Evolutionary conservation across 192 early-diverging fungal species (phyloP).

Genomic region (Linnemannia exigua): DNA sequence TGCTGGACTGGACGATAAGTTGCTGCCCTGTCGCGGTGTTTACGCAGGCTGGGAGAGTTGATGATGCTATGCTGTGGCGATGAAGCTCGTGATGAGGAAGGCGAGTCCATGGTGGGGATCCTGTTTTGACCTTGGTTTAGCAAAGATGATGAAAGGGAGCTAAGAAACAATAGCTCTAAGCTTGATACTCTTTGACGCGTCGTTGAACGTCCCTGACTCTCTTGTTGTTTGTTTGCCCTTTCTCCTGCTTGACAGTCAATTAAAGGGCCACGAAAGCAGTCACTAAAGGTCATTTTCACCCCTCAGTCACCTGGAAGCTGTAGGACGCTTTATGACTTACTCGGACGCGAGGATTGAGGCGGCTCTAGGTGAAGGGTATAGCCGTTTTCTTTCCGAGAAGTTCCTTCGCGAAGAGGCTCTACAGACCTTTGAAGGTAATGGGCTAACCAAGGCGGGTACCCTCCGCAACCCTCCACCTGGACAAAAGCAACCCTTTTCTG

Average conservation of each 20-base stretch:
- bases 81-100: conserved; percentile 1
- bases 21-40: conserved; percentile 10
- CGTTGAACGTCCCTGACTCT: background rate
- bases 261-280: background rate
- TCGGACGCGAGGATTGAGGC: too few species aligned
- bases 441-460: background rate
- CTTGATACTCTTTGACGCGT: background rate
- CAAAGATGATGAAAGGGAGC: background rate
- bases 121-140: background rate
- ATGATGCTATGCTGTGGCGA: conserved; percentile 16
- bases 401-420: background rate
- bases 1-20: conserved; percentile 11
- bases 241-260: background rate
- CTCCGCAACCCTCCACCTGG: background rate
- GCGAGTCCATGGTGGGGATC: conserved; percentile 14
- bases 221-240: background rate
- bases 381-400: background rate
- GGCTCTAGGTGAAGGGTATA: background rate
- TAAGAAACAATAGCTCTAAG: background rate
- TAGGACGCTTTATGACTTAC: too few species aligned
- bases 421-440: background rate
- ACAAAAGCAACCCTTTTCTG: background rate
- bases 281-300: too few species aligned
- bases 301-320: too few species aligned
- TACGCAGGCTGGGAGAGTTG: conserved; percentile 29